Percentiles rank a stretch among this genome's conserved stretches.
phyloP scores from a whole-genome alignment of 2,329 filamentous ascomycete genomes.

The Fonsecaea multimorphosa region DNA sequence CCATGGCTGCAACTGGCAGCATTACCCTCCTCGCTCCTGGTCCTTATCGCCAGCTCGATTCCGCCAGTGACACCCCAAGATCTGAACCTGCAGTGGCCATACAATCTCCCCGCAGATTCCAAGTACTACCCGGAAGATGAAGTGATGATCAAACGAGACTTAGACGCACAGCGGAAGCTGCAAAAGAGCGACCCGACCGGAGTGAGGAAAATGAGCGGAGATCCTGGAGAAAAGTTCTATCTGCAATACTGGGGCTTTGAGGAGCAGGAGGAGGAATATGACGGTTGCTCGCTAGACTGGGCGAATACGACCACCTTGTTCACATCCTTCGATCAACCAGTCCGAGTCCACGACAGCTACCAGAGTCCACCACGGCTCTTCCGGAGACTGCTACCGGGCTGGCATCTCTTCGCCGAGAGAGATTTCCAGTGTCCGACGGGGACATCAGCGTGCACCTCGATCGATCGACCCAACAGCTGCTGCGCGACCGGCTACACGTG shows the following conservation, averaged over 20 bases:
- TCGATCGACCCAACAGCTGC: slow-evolving; percentile 64
- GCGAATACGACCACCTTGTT: slow-evolving; percentile 16
- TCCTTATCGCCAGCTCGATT: slow-evolving; percentile 20
- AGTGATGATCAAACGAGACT: slow-evolving; percentile 38
- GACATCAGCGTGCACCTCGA: slow-evolving; percentile 60
- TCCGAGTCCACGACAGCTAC: slow-evolving; percentile 22
- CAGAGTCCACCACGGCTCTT: slow-evolving; percentile 20
- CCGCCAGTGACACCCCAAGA: slow-evolving; percentile 19
- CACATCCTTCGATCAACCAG: slow-evolving; percentile 22
- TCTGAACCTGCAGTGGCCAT: slow-evolving; percentile 31
- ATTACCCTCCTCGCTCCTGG: slow-evolving; percentile 29
- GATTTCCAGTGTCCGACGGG: slow-evolving; percentile 64
- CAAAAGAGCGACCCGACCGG: slow-evolving; percentile 40
- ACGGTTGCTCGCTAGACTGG: slow-evolving; percentile 15
- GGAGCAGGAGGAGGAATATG: slow-evolving; percentile 27
- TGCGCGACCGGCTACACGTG: slow-evolving; percentile 62
- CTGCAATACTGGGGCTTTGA: slow-evolving; percentile 53
- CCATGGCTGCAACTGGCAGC: slow-evolving; percentile 29
- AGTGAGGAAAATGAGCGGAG: slow-evolving; percentile 53
- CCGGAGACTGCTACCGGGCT: slow-evolving; percentile 21
- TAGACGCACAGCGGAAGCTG: slow-evolving; percentile 43
- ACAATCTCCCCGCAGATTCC: slow-evolving; percentile 36
- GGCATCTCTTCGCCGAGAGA: slow-evolving; percentile 42
- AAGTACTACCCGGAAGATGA: slow-evolving; percentile 42
- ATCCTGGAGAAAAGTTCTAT: slow-evolving; percentile 57